Base-by-base conservation (phyloP, 2,329 filamentous ascomycete genomes). In the Ceratocystiopsis brevicomis region DNA sequence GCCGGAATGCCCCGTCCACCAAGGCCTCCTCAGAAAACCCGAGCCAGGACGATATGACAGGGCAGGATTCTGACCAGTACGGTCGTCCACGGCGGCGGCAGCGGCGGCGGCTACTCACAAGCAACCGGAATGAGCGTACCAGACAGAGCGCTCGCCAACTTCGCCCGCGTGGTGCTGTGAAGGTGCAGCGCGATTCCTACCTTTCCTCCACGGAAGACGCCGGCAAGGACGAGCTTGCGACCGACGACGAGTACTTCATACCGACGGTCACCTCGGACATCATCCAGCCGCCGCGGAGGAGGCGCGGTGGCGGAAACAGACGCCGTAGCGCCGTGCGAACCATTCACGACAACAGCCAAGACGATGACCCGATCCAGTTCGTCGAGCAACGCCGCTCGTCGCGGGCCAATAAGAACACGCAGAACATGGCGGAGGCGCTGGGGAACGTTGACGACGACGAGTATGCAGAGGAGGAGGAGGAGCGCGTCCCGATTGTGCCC, bases 361-460 rank as follows among this genome's bases (percentile, higher is more conserved):
- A 39, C 21, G 45, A 47, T 6, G 50, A 55, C n/a, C 51, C 48
- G 3, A 54, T 55, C 13, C 72, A 74, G 33, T 70, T 73, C 45
- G 71, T 73, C 42, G 69, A 73, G 51, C 52, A 59, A 16, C 64
- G 71, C 11, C 63, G 69, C 35, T 73, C 70, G 1, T 58, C 57
- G 1, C 61, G 71, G 33, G 56, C 66, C 0, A 69, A 57, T 8
- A 64, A 61, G 43, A 60, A 62, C 44, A 59, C 53, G 1, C 56
- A 53, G 19, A 65, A 51, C 45, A 69, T 73, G 62, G 54, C 54
- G 4, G 73, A 81, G 15, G 61, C 60, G 1, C 63, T 70, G 42
- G 71, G 68, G 48, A 53, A 61, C 2, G 61, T 66, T 2, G 63
- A 68, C 21, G 71, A 81, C 37, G 73, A 80, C 11, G 25, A 9